Conservation (phyloP, 1,284 basidiomycete species). For the Ustilago lituana region DNA sequence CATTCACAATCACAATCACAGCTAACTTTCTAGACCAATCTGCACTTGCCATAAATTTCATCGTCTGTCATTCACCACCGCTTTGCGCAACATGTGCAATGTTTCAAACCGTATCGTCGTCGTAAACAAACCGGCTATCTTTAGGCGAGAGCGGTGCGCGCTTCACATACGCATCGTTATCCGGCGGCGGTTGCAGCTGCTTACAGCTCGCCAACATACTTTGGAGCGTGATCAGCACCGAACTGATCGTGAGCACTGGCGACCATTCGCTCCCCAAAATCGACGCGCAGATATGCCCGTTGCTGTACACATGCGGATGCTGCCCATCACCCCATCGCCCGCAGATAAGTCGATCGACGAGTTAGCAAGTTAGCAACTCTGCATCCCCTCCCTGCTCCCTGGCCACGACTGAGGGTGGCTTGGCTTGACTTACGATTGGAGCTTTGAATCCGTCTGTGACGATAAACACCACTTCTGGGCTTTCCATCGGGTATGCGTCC, state of each 20-base stretch:
- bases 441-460: constrained; percentile 56
- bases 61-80: too few species aligned
- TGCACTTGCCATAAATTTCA: too few species aligned
- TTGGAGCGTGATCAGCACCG: constrained; percentile 62
- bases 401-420: too few species aligned
- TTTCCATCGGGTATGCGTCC: constrained; percentile 62
- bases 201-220: constrained; percentile 66
- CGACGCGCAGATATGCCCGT: constrained; percentile 64
- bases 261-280: constrained; percentile 64
- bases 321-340: constrained; percentile 1
- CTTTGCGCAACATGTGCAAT: too few species aligned
- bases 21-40: too few species aligned
- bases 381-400: too few species aligned
- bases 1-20: too few species aligned
- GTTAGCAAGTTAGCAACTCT: too few species aligned
- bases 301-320: constrained; percentile 58
- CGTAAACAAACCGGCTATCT: constrained; percentile 52
- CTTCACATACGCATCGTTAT: constrained; percentile 62
- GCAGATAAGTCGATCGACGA: too few species aligned
- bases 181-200: constrained; percentile 58
- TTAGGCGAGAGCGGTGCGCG: constrained; percentile 59
- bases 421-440: constrained; percentile 45
- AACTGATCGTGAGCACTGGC: constrained; percentile 61
- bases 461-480: constrained; percentile 64
- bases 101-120: constrained; percentile 48